Conservation (phyloP, 331 rosid genomes). For the Saraca asoca region DNA sequence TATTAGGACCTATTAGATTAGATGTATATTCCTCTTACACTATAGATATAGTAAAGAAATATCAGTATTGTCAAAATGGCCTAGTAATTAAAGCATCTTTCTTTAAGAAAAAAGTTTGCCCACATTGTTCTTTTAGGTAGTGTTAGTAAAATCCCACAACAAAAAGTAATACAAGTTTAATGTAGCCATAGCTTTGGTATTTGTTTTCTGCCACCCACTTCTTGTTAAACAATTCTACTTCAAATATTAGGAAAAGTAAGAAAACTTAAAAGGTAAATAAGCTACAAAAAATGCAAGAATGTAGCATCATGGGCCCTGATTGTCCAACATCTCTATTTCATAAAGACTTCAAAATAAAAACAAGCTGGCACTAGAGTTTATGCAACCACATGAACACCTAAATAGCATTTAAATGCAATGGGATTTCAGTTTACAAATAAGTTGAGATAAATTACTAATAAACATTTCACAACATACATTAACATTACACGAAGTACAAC, state of each 20-base stretch:
- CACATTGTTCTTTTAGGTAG: background rate
- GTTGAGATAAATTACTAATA: conserved; percentile 66
- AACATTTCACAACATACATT: conserved; percentile 38
- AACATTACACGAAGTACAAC: conserved; percentile 59
- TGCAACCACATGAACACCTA: conserved; percentile 34
- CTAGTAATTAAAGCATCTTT: background rate
- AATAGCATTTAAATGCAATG: conserved; percentile 37
- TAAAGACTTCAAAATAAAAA: conserved; percentile 27
- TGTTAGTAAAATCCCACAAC: background rate
- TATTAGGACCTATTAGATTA: conserved; percentile 37
- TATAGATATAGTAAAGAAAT: conserved; percentile 18
- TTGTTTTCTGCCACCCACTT: background rate
- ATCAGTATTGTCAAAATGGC: conserved; percentile 27
- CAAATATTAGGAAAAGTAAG: conserved; percentile 6
- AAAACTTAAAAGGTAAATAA: background rate
- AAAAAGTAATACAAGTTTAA: background rate
- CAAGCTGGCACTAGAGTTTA: conserved; percentile 34
- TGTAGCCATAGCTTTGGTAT: background rate
- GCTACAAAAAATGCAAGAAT: background rate
- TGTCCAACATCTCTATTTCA: conserved; percentile 27
- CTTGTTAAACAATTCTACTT: background rate
- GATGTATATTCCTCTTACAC: conserved; percentile 21
- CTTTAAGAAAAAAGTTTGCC: background rate
- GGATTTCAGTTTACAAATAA: conserved; percentile 50
- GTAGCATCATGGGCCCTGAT: conserved; percentile 15